Evolutionary conservation across 192 early-diverging fungal genomes (phyloP).

Genomic region (Lobosporangium transversale): DNA sequence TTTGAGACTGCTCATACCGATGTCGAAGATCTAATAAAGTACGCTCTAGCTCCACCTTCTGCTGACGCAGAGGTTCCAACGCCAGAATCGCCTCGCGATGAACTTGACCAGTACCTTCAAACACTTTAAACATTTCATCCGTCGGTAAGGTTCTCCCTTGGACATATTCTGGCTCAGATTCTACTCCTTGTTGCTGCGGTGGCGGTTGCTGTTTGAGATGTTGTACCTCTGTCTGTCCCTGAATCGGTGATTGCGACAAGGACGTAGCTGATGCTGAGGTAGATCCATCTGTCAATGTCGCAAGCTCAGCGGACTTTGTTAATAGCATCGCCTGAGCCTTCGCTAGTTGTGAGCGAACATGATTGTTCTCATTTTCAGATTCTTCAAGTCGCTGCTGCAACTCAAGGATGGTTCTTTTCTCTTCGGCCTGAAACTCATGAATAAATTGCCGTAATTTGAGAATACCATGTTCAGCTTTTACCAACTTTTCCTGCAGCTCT

Average conservation of each 20-base stretch:
- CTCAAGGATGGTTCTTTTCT: slow-evolving; percentile 25
- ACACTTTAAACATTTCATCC: slow-evolving; percentile 28
- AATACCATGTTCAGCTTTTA: slow-evolving; percentile 15
- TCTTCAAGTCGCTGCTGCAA: slow-evolving; percentile 19
- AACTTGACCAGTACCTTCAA: slow-evolving; percentile 27
- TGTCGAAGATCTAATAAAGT: slow-evolving; percentile 39
- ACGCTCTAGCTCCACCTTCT: slow-evolving; percentile 41
- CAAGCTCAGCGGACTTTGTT: neutral
- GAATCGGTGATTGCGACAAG: neutral
- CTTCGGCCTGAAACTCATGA: slow-evolving; percentile 45
- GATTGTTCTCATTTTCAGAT: slow-evolving; percentile 18
- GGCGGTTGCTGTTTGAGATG: neutral
- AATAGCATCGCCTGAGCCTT: slow-evolving; percentile 39
- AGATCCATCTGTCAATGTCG: neutral
- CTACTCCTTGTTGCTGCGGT: neutral
- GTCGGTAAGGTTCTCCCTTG: neutral
- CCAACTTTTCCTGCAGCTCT: slow-evolving; percentile 13
- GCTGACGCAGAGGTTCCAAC: slow-evolving; percentile 24
- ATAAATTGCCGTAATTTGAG: slow-evolving; percentile 41
- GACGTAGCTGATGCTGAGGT: neutral
- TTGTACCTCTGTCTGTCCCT: neutral
- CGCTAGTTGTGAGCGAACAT: slow-evolving; percentile 27
- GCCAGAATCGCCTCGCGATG: slow-evolving; percentile 41
- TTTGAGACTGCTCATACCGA: slow-evolving; percentile 40
- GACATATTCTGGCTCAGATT: neutral